Evolutionary conservation across 2,329 filamentous ascomycete genomes (phyloP).

Genomic region (Diaporthe sp.): DNA sequence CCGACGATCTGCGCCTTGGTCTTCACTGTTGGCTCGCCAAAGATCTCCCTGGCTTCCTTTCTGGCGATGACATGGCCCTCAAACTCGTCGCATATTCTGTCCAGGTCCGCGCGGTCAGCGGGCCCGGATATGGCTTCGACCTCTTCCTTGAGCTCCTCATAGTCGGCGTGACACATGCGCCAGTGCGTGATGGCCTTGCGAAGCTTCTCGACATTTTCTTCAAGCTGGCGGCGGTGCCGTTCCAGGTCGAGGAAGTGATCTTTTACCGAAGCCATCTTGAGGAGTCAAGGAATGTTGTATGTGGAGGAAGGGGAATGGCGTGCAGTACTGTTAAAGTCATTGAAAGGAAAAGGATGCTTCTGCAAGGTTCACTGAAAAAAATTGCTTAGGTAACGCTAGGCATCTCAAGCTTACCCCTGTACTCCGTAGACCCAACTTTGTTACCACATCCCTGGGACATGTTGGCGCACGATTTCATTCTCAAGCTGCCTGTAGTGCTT

Average conservation of each 20-base stretch:
- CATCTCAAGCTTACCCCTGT: background rate
- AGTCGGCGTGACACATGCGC: slow-evolving; percentile 92
- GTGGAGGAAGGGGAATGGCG: background rate
- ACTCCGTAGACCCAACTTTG: background rate
- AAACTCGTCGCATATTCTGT: slow-evolving; percentile 67
- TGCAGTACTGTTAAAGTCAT: background rate
- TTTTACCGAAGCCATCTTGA: slow-evolving; percentile 51
- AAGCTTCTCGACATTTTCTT: slow-evolving; percentile 79
- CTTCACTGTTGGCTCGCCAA: slow-evolving; percentile 56
- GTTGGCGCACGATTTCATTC: no score
- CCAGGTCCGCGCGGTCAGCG: slow-evolving; percentile 64
- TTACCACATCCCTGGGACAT: no score
- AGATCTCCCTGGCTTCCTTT: slow-evolving; percentile 64
- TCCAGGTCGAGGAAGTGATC: slow-evolving; percentile 76
- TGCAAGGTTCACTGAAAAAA: slow-evolving; percentile 11
- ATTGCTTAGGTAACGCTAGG: background rate
- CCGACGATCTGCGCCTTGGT: slow-evolving; percentile 72
- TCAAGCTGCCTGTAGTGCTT: background rate
- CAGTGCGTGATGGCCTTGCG: slow-evolving; percentile 84
- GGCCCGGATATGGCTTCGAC: slow-evolving; percentile 66
- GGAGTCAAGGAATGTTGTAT: background rate
- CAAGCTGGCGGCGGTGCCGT: slow-evolving; percentile 78
- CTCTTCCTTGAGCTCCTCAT: slow-evolving; percentile 88
- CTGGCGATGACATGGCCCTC: slow-evolving; percentile 72
- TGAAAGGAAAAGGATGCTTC: background rate